These are phyloP conservation scores for Eucalyptus fibrosa DNA, from an alignment of 345 rosid genomes.

Conservation along the genomic window DNA sequence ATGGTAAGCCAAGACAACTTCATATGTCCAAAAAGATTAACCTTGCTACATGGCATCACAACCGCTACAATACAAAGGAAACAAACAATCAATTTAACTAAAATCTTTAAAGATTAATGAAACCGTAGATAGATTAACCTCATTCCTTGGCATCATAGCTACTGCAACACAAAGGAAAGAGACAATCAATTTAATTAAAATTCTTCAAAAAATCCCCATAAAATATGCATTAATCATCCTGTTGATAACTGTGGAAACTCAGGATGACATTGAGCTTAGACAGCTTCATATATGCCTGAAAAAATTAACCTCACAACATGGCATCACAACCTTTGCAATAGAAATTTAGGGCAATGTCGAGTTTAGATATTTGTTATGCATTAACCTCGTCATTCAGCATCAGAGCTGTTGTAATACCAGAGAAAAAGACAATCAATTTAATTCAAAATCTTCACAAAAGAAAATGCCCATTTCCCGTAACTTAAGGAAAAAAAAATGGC, in stretches of 20 bases:
- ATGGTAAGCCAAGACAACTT: accelerated
- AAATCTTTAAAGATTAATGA: no score
- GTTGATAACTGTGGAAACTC: neutral
- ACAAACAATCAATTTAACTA: no score
- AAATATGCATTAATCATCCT: neutral
- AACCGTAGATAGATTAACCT: no score
- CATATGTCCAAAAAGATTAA: neutral
- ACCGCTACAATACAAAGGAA: neutral
- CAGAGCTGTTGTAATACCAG: no score
- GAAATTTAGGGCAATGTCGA: neutral
- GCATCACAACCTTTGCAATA: neutral
- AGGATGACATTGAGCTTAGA: neutral
- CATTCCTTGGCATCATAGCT: no score
- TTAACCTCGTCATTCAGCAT: no score
- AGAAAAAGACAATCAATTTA: neutral
- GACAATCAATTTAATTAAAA: neutral
- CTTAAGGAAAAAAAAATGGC: neutral
- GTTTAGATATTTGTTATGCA: no score
- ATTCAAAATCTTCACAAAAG: neutral
- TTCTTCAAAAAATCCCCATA: neutral
- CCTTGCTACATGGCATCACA: neutral
- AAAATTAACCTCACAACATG: neutral
- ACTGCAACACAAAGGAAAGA: no score
- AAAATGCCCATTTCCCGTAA: neutral
- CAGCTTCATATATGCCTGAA: neutral